phyloP scores from a whole-genome alignment of 208 protist genomes.

The Trypanosomatidae sp. region DNA sequence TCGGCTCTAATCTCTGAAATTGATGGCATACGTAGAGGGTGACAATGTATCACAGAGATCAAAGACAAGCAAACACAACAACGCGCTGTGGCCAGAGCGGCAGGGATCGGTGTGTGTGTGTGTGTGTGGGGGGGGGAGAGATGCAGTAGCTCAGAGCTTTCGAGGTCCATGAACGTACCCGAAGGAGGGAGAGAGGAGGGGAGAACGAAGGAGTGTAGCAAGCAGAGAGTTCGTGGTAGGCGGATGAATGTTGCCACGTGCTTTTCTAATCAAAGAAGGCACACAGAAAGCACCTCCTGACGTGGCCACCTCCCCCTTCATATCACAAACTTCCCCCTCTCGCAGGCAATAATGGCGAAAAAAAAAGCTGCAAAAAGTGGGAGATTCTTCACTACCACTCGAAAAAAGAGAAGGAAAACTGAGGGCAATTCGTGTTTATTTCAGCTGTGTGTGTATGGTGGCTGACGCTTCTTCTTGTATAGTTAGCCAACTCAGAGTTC shows the following conservation, averaged over 20 bases:
- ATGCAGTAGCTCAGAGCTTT: not conserved
- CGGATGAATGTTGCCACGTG: not conserved
- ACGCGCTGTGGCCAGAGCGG: not conserved
- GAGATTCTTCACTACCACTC: not conserved
- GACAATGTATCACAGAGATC: not conserved
- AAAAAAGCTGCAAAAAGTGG: not conserved
- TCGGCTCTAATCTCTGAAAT: not conserved
- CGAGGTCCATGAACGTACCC: not conserved
- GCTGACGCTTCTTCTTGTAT: not conserved
- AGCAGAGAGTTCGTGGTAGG: not conserved
- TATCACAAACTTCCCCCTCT: not conserved
- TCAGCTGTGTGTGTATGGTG: not conserved
- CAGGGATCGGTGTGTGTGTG: not conserved
- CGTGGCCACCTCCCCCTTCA: not conserved
- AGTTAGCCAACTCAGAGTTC: not conserved
- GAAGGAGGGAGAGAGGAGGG: not conserved
- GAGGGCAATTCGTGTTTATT: not conserved
- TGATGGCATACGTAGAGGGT: not conserved
- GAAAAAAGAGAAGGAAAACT: not conserved
- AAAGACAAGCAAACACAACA: not conserved
- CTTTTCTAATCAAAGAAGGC: too few relatives aligned
- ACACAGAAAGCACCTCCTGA: too few relatives aligned
- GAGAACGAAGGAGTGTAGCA: not conserved
- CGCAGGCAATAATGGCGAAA: too few relatives aligned
- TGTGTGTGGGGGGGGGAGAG: not conserved